These are phyloP conservation scores for Cryptosporidium bovis DNA, from an alignment of 169 alveolate species.

Conservation along the genomic window DNA sequence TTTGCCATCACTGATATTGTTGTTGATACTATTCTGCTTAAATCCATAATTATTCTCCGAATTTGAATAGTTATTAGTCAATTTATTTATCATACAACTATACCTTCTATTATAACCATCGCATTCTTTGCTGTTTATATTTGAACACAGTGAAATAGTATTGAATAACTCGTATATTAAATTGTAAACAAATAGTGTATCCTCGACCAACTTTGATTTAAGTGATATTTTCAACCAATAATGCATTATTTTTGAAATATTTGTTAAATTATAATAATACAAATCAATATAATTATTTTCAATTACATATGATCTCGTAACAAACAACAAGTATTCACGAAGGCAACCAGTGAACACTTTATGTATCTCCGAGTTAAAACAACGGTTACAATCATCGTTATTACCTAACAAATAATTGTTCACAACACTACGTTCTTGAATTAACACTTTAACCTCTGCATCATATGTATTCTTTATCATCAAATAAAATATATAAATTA, in stretches of 20 bases:
- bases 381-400: background rate
- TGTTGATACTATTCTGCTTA: background rate
- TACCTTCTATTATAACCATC: background rate
- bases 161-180: slow-evolving; percentile 3
- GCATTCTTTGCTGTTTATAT: background rate
- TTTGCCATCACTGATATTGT: background rate
- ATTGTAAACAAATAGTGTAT: slow-evolving; percentile 15
- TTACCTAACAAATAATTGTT: background rate
- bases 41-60: background rate
- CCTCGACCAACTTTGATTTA: background rate
- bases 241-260: slow-evolving; percentile 22
- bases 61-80: background rate
- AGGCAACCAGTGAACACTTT: slow-evolving; percentile 1
- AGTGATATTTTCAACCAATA: slow-evolving; percentile 25
- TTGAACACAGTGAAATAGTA: background rate
- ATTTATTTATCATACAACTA: background rate
- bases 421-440: background rate
- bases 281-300: slow-evolving; percentile 18
- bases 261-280: slow-evolving; percentile 20
- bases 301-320: slow-evolving; percentile 10
- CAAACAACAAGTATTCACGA: background rate
- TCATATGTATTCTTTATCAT: slow-evolving; percentile 12
- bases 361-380: background rate
- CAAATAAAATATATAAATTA: slow-evolving; percentile 16
- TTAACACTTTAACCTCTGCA: slow-evolving; percentile 3